These are phyloP conservation scores for Ascochyta fabae DNA, from an alignment of 2,329 filamentous ascomycete species.

Conservation along the genomic window DNA sequence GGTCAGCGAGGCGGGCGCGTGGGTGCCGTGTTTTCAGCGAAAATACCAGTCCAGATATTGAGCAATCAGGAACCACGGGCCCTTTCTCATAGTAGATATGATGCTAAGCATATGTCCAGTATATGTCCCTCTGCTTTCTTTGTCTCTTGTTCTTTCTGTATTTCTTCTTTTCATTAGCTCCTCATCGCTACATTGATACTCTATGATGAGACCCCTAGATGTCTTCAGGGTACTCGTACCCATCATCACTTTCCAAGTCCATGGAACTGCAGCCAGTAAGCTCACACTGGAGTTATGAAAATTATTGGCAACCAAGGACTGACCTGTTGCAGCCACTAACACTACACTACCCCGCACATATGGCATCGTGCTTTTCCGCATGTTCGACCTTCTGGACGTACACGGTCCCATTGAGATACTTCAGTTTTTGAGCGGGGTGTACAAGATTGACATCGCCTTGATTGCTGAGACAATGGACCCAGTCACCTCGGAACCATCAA, in stretches of 20 bases:
- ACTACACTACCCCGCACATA: slow-evolving; percentile 28
- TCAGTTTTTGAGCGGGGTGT: slow-evolving; percentile 34
- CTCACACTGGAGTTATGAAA: neutral
- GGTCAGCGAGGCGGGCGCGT: neutral
- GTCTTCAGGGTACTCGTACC: neutral
- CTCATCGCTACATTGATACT: neutral
- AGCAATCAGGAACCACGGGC: slow-evolving; percentile 5
- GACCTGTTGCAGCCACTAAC: slow-evolving; percentile 5
- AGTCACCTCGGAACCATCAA: slow-evolving; percentile 30
- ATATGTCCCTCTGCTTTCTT: neutral
- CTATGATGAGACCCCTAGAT: neutral
- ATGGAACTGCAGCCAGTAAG: neutral
- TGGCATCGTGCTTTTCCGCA: slow-evolving; percentile 37
- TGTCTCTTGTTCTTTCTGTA: neutral
- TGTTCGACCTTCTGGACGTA: slow-evolving; percentile 38
- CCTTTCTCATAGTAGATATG: neutral
- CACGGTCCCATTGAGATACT: slow-evolving; percentile 54
- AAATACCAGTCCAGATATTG: neutral
- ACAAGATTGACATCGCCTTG: slow-evolving; percentile 30
- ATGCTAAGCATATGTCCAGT: neutral
- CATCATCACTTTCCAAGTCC: neutral
- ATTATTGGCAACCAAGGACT: neutral
- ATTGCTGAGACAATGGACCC: slow-evolving; percentile 38
- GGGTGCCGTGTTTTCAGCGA: slow-evolving; percentile 3
- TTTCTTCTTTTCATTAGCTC: neutral